Evolutionary conservation across 1,139 yeast genomes (phyloP), one percentile per base, ranked within the genome.

Genomic region (Yarrowia galli): DNA sequence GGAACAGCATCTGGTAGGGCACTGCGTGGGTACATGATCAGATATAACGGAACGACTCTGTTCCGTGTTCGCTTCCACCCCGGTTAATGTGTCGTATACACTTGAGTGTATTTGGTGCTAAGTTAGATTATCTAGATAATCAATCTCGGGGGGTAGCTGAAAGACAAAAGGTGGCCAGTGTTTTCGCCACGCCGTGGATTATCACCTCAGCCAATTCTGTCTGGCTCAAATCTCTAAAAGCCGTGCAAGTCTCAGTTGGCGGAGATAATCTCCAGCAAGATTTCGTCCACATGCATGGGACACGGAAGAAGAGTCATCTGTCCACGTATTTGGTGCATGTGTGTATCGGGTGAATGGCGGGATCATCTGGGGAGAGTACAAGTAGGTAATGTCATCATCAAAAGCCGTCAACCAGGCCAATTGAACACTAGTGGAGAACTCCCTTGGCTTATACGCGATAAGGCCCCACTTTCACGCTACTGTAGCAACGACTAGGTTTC

Each of bases 241-340:
- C 32, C 15, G 9, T 16, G 36, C 36, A 25, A 8, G 49, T 25
- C 51, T 25, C 35, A 46, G 15, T 25, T 16, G 49, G n/a, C 15
- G 13, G 32, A 25, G 51, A 46, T 46, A 4, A 25, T 46, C 49
- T 45, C 18, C 51, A 25, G 51, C 51, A 46, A 46, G 35, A 46
- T 46, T n/a, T 46, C 28, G 5, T 10, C 12, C 8, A 2, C 18
- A 23, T 45, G 49, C 49, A 45, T 45, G 16, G 45, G 22, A 13
- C 22, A 20, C n/a, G 22, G 45, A n/a, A 18, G 45, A 20, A 40
- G 45, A 18, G 45, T 9, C 40, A 36, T 18, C 45, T 18, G 45
- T n/a, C 22, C 45, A 43, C 48, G 48, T 22, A 43, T 43, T 20
- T 43, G 48, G 48, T 20, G 48, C 48, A 43, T 20, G 48, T 36